phyloP scores from a whole-genome alignment of 768 basidiomycete genomes.

The Cantharellus anzutake region DNA sequence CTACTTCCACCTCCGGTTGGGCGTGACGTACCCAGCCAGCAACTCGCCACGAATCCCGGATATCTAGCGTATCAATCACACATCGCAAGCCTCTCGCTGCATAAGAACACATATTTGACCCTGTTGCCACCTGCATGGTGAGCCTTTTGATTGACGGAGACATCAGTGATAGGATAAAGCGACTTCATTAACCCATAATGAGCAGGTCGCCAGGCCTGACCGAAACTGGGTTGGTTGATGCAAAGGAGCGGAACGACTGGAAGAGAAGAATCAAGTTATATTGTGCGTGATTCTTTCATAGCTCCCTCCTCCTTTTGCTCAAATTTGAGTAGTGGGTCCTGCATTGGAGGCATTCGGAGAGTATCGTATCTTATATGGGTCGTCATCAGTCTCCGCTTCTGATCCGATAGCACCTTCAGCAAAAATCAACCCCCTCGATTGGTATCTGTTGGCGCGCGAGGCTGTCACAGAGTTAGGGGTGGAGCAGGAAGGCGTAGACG shows the following conservation, averaged over 20 bases:
- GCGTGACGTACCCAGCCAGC: slow-evolving; percentile 50
- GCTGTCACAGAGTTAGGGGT: slow-evolving; percentile 61
- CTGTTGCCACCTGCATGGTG: slow-evolving; percentile 64
- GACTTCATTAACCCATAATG: too few relatives aligned
- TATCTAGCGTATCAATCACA: slow-evolving; percentile 58
- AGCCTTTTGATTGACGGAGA: slow-evolving; percentile 20
- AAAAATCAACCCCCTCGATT: slow-evolving; percentile 36
- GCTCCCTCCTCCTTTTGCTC: background rate
- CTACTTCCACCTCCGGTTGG: slow-evolving; percentile 63
- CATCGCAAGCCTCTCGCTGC: slow-evolving; percentile 51
- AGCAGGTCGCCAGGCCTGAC: background rate
- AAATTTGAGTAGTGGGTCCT: slow-evolving; percentile 38
- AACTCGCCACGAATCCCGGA: slow-evolving; percentile 57
- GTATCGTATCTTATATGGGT: slow-evolving; percentile 66
- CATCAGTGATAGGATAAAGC: too few relatives aligned
- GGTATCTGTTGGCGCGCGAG: slow-evolving; percentile 70
- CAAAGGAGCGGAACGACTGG: slow-evolving; percentile 38
- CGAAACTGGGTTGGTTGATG: slow-evolving; percentile 12
- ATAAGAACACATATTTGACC: slow-evolving; percentile 51
- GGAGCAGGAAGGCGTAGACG: slow-evolving; percentile 59
- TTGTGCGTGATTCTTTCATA: slow-evolving; percentile 31
- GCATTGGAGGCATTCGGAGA: slow-evolving; percentile 75
- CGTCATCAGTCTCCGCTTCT: slow-evolving; percentile 20
- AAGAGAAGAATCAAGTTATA: slow-evolving; percentile 67
- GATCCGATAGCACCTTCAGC: slow-evolving; percentile 28